Base-by-base conservation (phyloP, 176 grass and related monocot species). In the Melocanna baccifera region DNA sequence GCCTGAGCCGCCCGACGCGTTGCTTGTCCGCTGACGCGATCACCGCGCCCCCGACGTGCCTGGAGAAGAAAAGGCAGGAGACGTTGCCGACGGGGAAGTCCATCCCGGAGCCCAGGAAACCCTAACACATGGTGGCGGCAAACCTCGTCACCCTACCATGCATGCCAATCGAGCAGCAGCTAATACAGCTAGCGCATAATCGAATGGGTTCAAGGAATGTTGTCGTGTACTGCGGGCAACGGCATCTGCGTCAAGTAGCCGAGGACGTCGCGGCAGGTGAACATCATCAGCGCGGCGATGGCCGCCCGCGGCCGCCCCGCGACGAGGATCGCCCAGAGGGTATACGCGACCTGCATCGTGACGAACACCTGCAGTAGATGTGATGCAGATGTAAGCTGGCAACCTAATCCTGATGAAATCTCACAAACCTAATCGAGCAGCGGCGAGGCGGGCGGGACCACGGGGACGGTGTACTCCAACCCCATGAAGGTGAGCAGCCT, bases 71-170 rank as follows among this genome's bases (percentile, higher is more conserved):
- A 45, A 95, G 93, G 87, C 91, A 95, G 62, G 93, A 95, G 26
- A 95, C 88, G 62, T 95, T 95, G 41, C 93, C 88, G 7, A 92
- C 88, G 23, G 93, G 93, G 59, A 95, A 95, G 81, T 95, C 93
- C 65, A 83, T 91, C 13, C 90, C 86, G 23, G 93, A 95, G 2
- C 88, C 90, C 52, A 92, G 62, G 56, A 92, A 95, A 89, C 62
- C 83, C 90, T 85, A 30, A 82, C 61, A 42, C 66, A 47, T 63
- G 83, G 90, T 56, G 84, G 69, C 2, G 75, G 32, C 64, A 32
- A 67, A 67, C 7, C 64, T 39, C 15, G 16, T 67, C 64, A 67
- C 32, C n/a, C 47, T 25, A 25, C n/a, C 53, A 57, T n/a, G 53
- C 53, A 56, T 34, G 62, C 62, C 62, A 8, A 65, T 26, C 61